Percentiles rank a stretch among this genome's conserved stretches.
These are phyloP conservation scores for Albophoma yamanashiensis DNA, from an alignment of 2,329 filamentous ascomycete genomes.

Conservation along the genomic window DNA sequence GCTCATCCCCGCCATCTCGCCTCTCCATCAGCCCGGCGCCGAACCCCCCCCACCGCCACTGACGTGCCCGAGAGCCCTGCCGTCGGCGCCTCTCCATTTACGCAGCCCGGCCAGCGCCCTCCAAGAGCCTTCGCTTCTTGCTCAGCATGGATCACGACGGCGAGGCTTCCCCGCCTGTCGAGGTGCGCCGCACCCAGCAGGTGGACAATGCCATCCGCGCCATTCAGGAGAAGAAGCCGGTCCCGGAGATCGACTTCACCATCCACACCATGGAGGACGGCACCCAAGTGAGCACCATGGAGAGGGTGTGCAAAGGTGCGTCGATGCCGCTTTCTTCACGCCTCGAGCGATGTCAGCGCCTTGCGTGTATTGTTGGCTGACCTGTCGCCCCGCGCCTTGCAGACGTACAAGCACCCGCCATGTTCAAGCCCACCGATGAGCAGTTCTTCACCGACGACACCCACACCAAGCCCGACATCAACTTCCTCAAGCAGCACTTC, in stretches of 20 bases:
- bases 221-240: conserved; percentile 86
- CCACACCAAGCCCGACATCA: conserved; percentile 78
- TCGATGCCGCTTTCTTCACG: conserved; percentile 1
- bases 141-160: conserved; percentile 39
- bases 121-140: background rate
- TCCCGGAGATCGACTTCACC: conserved; percentile 97
- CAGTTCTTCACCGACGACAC: conserved; percentile 88
- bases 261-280: conserved; percentile 98
- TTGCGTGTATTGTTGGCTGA: conserved; percentile 2
- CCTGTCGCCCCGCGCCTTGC: conserved; percentile 5
- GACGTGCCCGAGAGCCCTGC: background rate
- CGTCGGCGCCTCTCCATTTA: background rate
- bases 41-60: background rate
- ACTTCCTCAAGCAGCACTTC: conserved; percentile 96
- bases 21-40: background rate
- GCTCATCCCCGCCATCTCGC: background rate
- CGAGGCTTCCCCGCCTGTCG: conserved; percentile 20
- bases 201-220: conserved; percentile 88
- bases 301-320: conserved; percentile 96
- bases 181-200: conserved; percentile 44
- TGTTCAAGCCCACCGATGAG: conserved; percentile 83
- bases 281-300: conserved; percentile 84
- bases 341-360: background rate
- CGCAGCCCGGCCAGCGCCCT: background rate
- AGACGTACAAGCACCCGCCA: conserved; percentile 98